Percentiles rank a stretch among this genome's conserved stretches.
phyloP scores from a whole-genome alignment of 2,329 filamentous ascomycete genomes.

The Emergomyces pasteurianus region DNA sequence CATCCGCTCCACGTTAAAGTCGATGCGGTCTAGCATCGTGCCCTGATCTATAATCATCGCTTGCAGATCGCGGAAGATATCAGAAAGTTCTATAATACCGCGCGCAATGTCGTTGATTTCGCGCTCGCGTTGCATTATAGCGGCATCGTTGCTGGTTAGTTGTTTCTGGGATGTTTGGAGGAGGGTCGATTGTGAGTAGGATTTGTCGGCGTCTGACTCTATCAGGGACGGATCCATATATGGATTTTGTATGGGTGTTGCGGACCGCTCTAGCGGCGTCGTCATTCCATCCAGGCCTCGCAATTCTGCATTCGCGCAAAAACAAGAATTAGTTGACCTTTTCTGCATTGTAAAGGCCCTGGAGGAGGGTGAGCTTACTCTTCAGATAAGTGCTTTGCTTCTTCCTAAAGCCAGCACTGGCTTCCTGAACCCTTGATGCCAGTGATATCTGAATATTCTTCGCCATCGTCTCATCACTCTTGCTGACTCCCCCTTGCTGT shows the following conservation, averaged over 20 bases:
- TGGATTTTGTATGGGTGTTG: conserved; percentile 45
- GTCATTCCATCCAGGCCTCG: conserved; percentile 56
- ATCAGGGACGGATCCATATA: conserved; percentile 79
- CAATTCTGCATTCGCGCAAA: conserved; percentile 44
- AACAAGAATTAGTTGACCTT: neutral
- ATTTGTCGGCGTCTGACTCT: conserved; percentile 88
- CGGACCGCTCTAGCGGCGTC: conserved; percentile 38
- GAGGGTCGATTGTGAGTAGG: conserved; percentile 79
- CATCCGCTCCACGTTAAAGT: conserved; percentile 97
- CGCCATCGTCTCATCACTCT: conserved; percentile 88
- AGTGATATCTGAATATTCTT: conserved; percentile 90
- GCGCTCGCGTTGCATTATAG: conserved; percentile 81
- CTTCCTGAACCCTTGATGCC: conserved; percentile 77
- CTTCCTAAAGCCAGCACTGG: conserved; percentile 85
- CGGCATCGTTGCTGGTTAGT: conserved; percentile 58
- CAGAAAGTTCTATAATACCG: conserved; percentile 91
- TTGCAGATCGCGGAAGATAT: conserved; percentile 93
- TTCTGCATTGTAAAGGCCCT: neutral
- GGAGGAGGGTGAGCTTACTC: conserved; percentile 44
- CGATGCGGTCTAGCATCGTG: conserved; percentile 84
- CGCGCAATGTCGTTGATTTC: conserved; percentile 98
- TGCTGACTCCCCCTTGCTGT: conserved; percentile 53
- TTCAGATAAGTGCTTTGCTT: conserved; percentile 95
- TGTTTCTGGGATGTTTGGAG: conserved; percentile 59
- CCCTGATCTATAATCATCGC: conserved; percentile 90